Evolutionary conservation across 345 rosid genomes (phyloP).

Genomic region (Microcos paniculata): DNA sequence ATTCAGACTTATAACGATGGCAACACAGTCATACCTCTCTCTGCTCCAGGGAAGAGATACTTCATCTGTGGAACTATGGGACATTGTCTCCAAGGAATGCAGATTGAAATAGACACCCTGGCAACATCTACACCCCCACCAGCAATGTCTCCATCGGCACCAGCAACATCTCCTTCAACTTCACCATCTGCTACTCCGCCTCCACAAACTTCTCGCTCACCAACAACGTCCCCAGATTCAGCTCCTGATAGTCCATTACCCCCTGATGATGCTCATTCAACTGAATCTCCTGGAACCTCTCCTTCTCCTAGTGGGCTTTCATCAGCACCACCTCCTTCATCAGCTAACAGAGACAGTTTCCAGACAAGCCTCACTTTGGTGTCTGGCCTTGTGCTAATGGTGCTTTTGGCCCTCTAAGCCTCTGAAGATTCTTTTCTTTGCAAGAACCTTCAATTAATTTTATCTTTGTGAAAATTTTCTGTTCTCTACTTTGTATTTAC

Average conservation of each 20-base stretch:
- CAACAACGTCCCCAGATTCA: conserved; percentile 12
- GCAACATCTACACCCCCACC: conserved; percentile 35
- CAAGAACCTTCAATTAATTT: not conserved
- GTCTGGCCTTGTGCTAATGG: not conserved
- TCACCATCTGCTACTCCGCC: conserved; percentile 18
- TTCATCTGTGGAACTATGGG: conserved; percentile 70
- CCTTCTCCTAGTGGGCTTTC: conserved; percentile 17
- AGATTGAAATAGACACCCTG: conserved; percentile 49
- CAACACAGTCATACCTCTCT: conserved; percentile 49
- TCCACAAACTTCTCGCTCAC: not conserved
- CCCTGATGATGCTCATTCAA: conserved; percentile 17
- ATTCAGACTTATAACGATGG: conserved; percentile 46
- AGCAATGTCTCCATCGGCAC: conserved; percentile 23
- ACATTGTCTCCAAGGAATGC: conserved; percentile 77
- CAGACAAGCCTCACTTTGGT: conserved; percentile 12
- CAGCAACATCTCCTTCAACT: conserved; percentile 18
- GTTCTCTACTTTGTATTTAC: not conserved
- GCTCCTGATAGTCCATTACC: conserved; percentile 17
- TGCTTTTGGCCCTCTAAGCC: conserved; percentile 6
- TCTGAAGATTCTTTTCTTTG: not conserved
- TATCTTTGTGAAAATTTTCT: not conserved
- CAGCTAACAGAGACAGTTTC: conserved; percentile 25
- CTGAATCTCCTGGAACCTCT: conserved; percentile 23
- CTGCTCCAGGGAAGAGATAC: conserved; percentile 73
- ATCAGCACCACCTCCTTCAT: conserved; percentile 27